phyloP scores from a whole-genome alignment of 768 basidiomycete species.

The Porphyrellus cyaneotinctus region DNA sequence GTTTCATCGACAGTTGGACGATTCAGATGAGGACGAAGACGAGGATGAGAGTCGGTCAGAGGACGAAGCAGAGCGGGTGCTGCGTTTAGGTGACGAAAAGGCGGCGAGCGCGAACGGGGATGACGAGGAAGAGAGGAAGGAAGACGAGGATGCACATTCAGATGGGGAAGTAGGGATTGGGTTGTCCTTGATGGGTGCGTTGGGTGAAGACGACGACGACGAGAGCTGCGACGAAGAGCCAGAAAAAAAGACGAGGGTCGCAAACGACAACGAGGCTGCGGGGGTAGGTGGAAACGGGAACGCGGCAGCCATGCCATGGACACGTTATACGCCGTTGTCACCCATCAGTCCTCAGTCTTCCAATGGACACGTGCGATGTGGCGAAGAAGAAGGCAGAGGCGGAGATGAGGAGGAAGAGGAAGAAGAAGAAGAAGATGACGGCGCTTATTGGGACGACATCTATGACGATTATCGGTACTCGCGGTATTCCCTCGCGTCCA shows the following conservation, averaged over 20 bases:
- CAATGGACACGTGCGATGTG: not conserved
- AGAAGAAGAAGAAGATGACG: slow-evolving; percentile 32
- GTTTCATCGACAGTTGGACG: slow-evolving; percentile 20
- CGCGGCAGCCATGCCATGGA: slow-evolving; percentile 25
- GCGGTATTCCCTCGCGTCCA: slow-evolving; percentile 48
- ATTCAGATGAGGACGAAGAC: slow-evolving; percentile 4
- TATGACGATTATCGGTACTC: slow-evolving; percentile 82
- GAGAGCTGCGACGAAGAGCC: slow-evolving; percentile 5
- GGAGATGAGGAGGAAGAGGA: slow-evolving; percentile 22
- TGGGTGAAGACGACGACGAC: slow-evolving; percentile 29
- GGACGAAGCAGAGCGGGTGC: slow-evolving; percentile 11
- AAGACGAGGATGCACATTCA: slow-evolving; percentile 33
- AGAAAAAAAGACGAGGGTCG: not conserved
- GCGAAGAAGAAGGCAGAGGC: slow-evolving; percentile 7
- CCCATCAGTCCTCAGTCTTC: slow-evolving; percentile 10
- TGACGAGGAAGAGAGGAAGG: not conserved
- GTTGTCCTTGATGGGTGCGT: slow-evolving; percentile 57
- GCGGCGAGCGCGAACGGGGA: not conserved
- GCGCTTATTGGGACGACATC: slow-evolving; percentile 67
- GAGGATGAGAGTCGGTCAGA: not conserved
- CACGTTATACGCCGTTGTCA: slow-evolving; percentile 26
- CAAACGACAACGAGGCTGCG: not conserved
- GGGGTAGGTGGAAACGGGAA: slow-evolving; percentile 4
- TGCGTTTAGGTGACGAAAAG: not conserved
- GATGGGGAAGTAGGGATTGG: slow-evolving; percentile 70